Evolutionary conservation across 1,284 basidiomycete genomes (phyloP).

Genomic region (Coniferiporia sulphurascens): DNA sequence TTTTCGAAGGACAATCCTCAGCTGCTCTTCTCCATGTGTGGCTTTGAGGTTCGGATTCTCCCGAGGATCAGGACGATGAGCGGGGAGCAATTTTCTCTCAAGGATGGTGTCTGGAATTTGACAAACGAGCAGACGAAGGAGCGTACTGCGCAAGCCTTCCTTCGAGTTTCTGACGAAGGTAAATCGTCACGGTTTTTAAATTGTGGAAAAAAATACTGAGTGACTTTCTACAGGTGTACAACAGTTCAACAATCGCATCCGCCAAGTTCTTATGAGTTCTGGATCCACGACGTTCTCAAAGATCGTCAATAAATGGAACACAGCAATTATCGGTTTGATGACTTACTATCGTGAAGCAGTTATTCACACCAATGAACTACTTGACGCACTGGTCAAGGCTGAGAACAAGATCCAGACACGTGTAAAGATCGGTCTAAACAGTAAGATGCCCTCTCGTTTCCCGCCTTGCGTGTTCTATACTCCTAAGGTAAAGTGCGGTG

Average conservation of each 20-base stretch:
- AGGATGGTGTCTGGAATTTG: slow-evolving; percentile 97
- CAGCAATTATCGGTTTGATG: slow-evolving; percentile 90
- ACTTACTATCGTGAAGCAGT: slow-evolving; percentile 99
- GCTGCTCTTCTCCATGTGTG: slow-evolving; percentile 96
- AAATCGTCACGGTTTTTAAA: slow-evolving; percentile 4
- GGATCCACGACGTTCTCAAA: slow-evolving; percentile 99
- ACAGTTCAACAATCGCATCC: slow-evolving; percentile 93
- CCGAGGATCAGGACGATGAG: slow-evolving; percentile 94
- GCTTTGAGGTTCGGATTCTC: slow-evolving; percentile 95
- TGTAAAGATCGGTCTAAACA: slow-evolving; percentile 98
- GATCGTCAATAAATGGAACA: slow-evolving; percentile 99
- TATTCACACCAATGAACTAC: slow-evolving; percentile 93
- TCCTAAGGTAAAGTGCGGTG: slow-evolving; percentile 54
- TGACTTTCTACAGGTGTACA: slow-evolving; percentile 63
- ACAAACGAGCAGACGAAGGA: slow-evolving; percentile 97
- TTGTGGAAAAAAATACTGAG: slow-evolving; percentile 19
- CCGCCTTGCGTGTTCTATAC: slow-evolving; percentile 97
- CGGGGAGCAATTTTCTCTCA: slow-evolving; percentile 93
- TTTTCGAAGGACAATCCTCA: slow-evolving; percentile 99
- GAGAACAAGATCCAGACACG: slow-evolving; percentile 99
- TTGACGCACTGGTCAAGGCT: slow-evolving; percentile 92
- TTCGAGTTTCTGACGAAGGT: slow-evolving; percentile 95
- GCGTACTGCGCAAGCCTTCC: slow-evolving; percentile 94
- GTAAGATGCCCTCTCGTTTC: slow-evolving; percentile 99
- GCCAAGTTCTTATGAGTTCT: slow-evolving; percentile 98